Base-by-base conservation (phyloP, 495 filamentous ascomycete genomes). In the Bathelium albidoporum region DNA sequence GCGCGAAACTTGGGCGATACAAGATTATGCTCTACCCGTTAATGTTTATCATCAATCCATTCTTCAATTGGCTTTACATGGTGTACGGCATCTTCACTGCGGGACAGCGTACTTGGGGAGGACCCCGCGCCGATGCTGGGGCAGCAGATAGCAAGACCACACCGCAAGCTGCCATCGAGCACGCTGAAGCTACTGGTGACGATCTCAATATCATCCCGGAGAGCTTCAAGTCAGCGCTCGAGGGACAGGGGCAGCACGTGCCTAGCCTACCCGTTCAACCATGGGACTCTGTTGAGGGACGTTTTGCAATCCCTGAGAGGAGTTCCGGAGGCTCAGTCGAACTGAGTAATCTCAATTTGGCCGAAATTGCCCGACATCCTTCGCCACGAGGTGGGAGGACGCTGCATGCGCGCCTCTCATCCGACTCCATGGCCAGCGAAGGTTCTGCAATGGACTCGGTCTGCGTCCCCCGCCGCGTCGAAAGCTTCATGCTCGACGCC, bases 41-140 rank as follows among this genome's bases (percentile, higher is more conserved):
- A 61, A 96, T 98, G 92, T 98, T 97, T 71, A 74, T 96, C 59
- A 71, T 97, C 63, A 97, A 96, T 70, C 94, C 94, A 0, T 95
- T 97, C 72, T 93, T 97, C 81, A 97, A 98, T 75, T 98, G 94
- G 94, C 80, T 90, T 41, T 98, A 97, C 77, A 96, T 96, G 88
- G 87, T 96, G 32, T 87, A 87, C 66, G 84, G 85, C 24, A 86
- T 87, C 59, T 96, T 95, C 73, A 98, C 94, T 4, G 92, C 94
- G 24, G 91, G 93, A 24, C 91, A 97, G 72, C 82, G 94, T 39
- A 98, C 94, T 3, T 98, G 94, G 94, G 94, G 94, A 67, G 94
- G 94, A 3, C 94, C 94, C 24, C 83, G 94, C 66, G 91, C 91
- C 0, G 94, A 98, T 74, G 93, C 94, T 32, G 91, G 90, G 41